phyloP scores from a whole-genome alignment of 176 grass and related monocot genomes.

The Alopecurus myosuroides region DNA sequence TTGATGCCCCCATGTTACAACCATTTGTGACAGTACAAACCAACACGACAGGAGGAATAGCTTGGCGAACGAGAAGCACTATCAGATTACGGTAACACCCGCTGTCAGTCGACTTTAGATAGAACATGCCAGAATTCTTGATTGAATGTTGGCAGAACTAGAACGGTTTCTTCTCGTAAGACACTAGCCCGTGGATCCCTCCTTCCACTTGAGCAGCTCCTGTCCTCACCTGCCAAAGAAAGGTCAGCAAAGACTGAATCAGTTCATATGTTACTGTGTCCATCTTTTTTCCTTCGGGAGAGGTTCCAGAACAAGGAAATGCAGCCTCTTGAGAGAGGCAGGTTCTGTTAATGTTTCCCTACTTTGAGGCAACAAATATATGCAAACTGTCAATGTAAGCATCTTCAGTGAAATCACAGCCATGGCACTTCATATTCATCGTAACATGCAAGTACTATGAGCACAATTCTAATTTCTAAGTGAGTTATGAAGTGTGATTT shows the following conservation, averaged over 20 bases:
- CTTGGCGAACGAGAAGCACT: background rate
- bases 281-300: background rate
- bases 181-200: conserved; percentile 83
- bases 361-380: background rate
- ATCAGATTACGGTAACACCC: background rate
- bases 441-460: background rate
- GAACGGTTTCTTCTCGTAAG: conserved; percentile 81
- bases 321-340: background rate
- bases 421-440: background rate
- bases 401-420: background rate
- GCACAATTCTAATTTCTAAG: background rate
- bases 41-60: background rate
- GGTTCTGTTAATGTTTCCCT: background rate
- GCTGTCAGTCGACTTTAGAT: background rate
- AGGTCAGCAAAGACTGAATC: background rate
- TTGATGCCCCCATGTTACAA: conserved; percentile 7
- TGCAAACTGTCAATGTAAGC: background rate
- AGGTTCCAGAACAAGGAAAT: background rate
- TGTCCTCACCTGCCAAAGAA: conserved; percentile 57
- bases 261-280: background rate
- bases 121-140: background rate
- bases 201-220: conserved; percentile 90
- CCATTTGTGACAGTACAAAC: background rate
- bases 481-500: background rate
- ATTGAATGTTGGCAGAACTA: conserved; percentile 4